phyloP scores from a whole-genome alignment of 2,329 filamentous ascomycete genomes.

The Ascochyta rabiei region DNA sequence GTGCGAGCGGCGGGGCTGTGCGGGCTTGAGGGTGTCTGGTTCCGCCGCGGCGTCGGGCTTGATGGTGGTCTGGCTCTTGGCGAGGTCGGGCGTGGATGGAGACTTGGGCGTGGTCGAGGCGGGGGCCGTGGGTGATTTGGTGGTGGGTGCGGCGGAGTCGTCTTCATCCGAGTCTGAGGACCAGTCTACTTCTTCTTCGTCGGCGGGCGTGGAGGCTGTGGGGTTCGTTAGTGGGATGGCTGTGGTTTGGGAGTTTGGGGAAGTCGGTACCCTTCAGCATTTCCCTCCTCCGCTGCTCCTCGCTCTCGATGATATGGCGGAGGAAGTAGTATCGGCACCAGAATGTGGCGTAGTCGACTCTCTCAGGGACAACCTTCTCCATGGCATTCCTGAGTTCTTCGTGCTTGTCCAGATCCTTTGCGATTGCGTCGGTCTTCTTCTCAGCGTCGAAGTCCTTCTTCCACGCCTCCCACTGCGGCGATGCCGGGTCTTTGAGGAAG shows the following conservation, averaged over 20 bases:
- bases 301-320: slow-evolving; percentile 88
- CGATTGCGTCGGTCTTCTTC: slow-evolving; percentile 82
- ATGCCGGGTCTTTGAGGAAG: slow-evolving; percentile 81
- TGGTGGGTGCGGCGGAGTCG: slow-evolving; percentile 27
- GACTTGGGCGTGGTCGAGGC: slow-evolving; percentile 14
- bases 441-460: slow-evolving; percentile 77
- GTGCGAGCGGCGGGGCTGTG: slow-evolving; percentile 70
- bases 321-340: slow-evolving; percentile 97
- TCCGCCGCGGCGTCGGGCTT: slow-evolving; percentile 36
- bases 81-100: slow-evolving; percentile 26
- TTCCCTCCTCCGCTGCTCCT: slow-evolving; percentile 86
- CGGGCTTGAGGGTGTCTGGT: slow-evolving; percentile 60
- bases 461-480: slow-evolving; percentile 77
- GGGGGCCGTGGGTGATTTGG: slow-evolving; percentile 30
- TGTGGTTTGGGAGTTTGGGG: background rate
- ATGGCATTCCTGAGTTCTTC: slow-evolving; percentile 84
- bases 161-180: slow-evolving; percentile 74
- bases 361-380: slow-evolving; percentile 94
- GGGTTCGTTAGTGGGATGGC: background rate
- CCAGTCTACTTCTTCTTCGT: slow-evolving; percentile 73
- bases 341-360: slow-evolving; percentile 86
- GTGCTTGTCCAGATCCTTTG: slow-evolving; percentile 81
- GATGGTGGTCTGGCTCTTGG: slow-evolving; percentile 47
- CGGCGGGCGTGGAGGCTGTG: slow-evolving; percentile 66
- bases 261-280: slow-evolving; percentile 72